Conservation (phyloP, 805 yeast genomes). For the Zygosaccharomyces siamensis region DNA sequence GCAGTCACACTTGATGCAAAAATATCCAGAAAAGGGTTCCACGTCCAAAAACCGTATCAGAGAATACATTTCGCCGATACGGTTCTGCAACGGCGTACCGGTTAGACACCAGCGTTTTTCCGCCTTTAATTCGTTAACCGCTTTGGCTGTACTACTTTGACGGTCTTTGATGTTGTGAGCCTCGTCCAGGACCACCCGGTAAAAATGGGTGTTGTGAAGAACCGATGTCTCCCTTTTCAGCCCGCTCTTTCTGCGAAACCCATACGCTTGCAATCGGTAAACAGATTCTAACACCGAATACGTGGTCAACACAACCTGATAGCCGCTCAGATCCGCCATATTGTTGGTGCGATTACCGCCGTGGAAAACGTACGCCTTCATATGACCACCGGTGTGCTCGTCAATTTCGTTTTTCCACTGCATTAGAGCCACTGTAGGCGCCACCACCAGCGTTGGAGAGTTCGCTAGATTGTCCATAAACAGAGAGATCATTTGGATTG, state of each 20-base stretch:
- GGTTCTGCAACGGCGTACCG: conserved; percentile 94
- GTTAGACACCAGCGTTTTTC: conserved; percentile 84
- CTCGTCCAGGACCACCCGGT: conserved; percentile 87
- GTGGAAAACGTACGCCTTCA: conserved; percentile 72
- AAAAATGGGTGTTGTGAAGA: conserved; percentile 68
- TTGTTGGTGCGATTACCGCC: conserved; percentile 73
- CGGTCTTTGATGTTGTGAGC: conserved; percentile 97
- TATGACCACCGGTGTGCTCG: conserved; percentile 66
- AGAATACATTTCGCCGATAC: conserved; percentile 95
- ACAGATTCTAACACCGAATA: conserved; percentile 89
- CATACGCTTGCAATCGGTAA: conserved; percentile 74
- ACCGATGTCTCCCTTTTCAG: conserved; percentile 69
- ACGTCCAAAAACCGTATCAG: conserved; percentile 78
- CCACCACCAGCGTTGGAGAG: conserved; percentile 82
- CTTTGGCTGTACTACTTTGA: conserved; percentile 87
- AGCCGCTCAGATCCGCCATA: conserved; percentile 46
- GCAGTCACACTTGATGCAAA: conserved; percentile 91
- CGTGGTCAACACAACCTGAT: conserved; percentile 83
- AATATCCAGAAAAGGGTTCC: conserved; percentile 83
- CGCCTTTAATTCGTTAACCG: conserved; percentile 71
- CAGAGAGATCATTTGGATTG: conserved; percentile 90
- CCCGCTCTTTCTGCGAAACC: conserved; percentile 70
- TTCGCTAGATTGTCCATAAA: conserved; percentile 64
- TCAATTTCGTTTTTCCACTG: conserved; percentile 96
- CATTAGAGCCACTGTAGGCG: conserved; percentile 97